phyloP scores from a whole-genome alignment of 2,329 filamentous ascomycete genomes.

The Apiospora aurea region DNA sequence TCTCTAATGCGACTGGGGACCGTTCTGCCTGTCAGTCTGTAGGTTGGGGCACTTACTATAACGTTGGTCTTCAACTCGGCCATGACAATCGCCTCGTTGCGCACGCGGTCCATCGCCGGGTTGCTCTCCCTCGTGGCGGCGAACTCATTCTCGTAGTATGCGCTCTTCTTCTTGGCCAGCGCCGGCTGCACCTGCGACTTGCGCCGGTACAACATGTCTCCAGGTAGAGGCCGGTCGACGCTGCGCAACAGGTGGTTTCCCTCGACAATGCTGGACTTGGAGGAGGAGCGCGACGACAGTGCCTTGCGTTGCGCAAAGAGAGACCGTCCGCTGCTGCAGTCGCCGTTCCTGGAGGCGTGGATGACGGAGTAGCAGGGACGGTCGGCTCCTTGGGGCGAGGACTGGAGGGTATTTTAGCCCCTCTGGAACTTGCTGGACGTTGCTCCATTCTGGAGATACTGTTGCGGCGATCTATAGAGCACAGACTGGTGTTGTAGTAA shows the following conservation, averaged over 20 bases:
- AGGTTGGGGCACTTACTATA: conserved; percentile 55
- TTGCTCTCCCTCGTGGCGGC: conserved; percentile 41
- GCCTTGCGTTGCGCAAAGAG: conserved; percentile 44
- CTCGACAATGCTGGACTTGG: conserved; percentile 43
- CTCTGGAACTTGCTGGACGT: conserved; percentile 5
- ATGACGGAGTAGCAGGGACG: conserved; percentile 29
- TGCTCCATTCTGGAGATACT: conserved; percentile 12
- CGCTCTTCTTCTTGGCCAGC: conserved; percentile 47
- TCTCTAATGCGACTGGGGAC: not conserved
- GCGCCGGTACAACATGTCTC: conserved; percentile 43
- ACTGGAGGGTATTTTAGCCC: conserved; percentile 10
- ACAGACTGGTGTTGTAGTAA: conserved; percentile 20
- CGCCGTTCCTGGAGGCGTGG: conserved; percentile 23
- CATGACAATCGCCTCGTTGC: conserved; percentile 64
- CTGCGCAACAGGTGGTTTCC: conserved; percentile 46
- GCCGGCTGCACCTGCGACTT: conserved; percentile 43
- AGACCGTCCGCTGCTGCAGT: conserved; percentile 27
- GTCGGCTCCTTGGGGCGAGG: conserved; percentile 9
- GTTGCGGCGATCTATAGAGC: conserved; percentile 6
- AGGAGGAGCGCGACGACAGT: conserved; percentile 31
- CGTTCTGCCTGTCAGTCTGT: not conserved
- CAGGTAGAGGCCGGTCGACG: conserved; percentile 49
- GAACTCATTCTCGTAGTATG: conserved; percentile 57
- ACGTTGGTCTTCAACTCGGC: conserved; percentile 71
- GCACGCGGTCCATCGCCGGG: conserved; percentile 53